Evolutionary conservation across 2,329 filamentous ascomycete species (phyloP), one percentile per base, ranked within the genome.

Genomic region (Uncinocarpus reesii): DNA sequence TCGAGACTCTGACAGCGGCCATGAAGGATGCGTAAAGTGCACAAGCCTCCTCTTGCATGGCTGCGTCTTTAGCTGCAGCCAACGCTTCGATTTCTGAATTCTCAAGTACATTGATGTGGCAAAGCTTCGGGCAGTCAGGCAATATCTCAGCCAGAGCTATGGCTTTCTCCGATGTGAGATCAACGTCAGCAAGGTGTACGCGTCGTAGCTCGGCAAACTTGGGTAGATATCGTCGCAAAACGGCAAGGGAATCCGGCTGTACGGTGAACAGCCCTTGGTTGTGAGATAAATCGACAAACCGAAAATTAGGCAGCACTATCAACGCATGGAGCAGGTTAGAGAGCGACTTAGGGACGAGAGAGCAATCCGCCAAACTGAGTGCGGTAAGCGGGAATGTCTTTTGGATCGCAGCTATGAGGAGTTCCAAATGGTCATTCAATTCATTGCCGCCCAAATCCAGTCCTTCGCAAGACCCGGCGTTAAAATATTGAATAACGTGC

Each of bases 1-100:
- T 78, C 1, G 88, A 95, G 0, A 95, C 78, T 46, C 89, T 80
- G 1, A 87, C 83, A 0, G 90, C 90, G 4, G 88, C 85, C 69
- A 95, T 83, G 16, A 96, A 74, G 1, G 89, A 95, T 1, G 92
- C 88, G 62, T 94, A 96, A 5, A 96, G 69, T 1, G 92, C 92
- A 58, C 86, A 95, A 0, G 92, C 90, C 66, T 96, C 90, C 66
- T 96, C 90, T 64, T 95, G 87, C 1, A 75, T 76, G 49, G 81
- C 81, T 57, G 92, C 86, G 4, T 86, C 85, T 43, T 75, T 84
- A 0, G 87, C 84, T 4, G 87, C 83, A 20, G 95, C 75, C 3
- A 95, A 70, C 52, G 80, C 75, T 0, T 80, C 74, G 35, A 70
- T 65, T 8, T 57, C 55, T n/a, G 64, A 58, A 58, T 98, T 98